Base-by-base conservation (phyloP, 371 early-diverging fungal genomes). In the Mortierella polycephala region DNA sequence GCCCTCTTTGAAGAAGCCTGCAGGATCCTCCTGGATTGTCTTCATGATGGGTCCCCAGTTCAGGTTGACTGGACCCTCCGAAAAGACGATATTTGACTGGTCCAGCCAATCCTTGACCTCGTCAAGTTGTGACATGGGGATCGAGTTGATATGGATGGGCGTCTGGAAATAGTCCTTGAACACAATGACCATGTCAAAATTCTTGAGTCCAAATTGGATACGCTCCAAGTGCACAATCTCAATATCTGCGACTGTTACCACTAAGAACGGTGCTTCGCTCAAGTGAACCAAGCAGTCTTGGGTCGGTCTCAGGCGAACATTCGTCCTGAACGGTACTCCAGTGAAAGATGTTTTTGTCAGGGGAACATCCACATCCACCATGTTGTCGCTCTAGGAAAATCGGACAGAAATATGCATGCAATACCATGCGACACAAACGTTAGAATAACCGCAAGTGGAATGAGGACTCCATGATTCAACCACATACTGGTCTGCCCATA, bases 41-140 rank as follows among this genome's bases (percentile, higher is more conserved):
- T 97, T 99, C 96, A 99, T 96, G 76, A 99, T 99, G 82, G 93
- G 94, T 13, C 92, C 84, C 99, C 99, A 99, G 81, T 96, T 96
- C 70, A 99, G 90, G 80, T 98, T 99, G 74, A 98, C 94, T 3
- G 96, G 96, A 8, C 99, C 99, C 84, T 99, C 99, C 45, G 94
- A 95, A 83, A 95, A 99, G 11, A 95, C 89, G 41, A 99, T 93
- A 81, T 99, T 98, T 57, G 96, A 93, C 12, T 96, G 94, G 82
- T 99, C 99, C 41, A 99, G 89, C 96, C 99, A 99, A 62, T 99
- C 99, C 85, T 99, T 98, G 66, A 99, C 93, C 73, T 95, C 91
- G 69, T 97, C 97, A 49, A 99, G 85, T 71, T 96, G 94, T 53
- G 92, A 90, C 86, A 95, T 94, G 30, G 99, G 98, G 64, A 99